Conservation (phyloP, 164 flowering plant genomes). For the Vitis labrusca region DNA sequence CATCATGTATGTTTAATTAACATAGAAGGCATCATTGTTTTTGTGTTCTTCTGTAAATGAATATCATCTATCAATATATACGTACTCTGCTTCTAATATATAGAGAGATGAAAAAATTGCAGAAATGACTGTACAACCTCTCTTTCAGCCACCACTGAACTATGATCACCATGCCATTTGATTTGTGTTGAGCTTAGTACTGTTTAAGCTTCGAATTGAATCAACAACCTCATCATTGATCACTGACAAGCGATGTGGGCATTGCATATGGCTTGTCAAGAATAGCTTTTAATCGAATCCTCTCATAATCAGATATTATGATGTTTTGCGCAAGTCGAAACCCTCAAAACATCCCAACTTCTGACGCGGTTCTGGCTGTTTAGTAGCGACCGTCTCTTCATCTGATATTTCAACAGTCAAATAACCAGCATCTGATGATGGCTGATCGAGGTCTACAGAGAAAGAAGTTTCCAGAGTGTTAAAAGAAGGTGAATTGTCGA, state of each 20-base stretch:
- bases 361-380: not conserved
- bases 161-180: too few relatives aligned
- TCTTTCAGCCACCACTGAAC: not conserved
- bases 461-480: conserved; percentile 11
- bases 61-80: too few relatives aligned
- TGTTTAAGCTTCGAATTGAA: too few relatives aligned
- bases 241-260: too few relatives aligned
- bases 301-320: not conserved
- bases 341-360: conserved; percentile 23
- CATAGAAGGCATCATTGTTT: too few relatives aligned
- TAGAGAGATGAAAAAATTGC: not conserved
- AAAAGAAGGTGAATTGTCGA: conserved; percentile 25
- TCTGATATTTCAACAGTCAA: conserved; percentile 1
- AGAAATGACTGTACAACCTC: not conserved
- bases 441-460: conserved; percentile 6
- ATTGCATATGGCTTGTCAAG: not conserved
- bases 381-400: conserved; percentile 1
- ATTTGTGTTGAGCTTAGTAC: too few relatives aligned
- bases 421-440: conserved; percentile 1
- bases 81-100: not conserved
- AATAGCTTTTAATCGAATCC: not conserved
- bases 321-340: conserved; percentile 12
- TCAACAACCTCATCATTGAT: too few relatives aligned
- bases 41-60: too few relatives aligned
- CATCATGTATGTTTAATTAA: too few relatives aligned